Evolutionary conservation across 257 asterid species (phyloP).

Genomic region (Cynanchum wilfordii): DNA sequence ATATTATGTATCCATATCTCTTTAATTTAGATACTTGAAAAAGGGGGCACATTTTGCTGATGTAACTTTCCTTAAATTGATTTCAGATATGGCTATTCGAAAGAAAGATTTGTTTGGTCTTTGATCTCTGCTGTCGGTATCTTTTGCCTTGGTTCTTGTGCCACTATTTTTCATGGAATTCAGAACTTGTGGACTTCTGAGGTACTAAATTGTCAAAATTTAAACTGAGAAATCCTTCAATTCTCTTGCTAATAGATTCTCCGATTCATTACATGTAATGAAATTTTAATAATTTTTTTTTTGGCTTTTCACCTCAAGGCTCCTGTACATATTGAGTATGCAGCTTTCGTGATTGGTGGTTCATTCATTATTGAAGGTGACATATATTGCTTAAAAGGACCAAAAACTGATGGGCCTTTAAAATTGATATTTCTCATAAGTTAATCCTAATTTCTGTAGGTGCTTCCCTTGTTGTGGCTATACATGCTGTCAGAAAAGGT

Average conservation of each 20-base stretch:
- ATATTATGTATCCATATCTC: neutral
- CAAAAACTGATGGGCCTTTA: neutral
- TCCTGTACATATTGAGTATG: slow-evolving; percentile 87
- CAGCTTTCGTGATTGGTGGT: slow-evolving; percentile 94
- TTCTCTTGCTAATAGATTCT: neutral
- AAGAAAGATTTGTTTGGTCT: slow-evolving; percentile 98
- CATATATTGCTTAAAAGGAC: neutral
- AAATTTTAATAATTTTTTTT: neutral
- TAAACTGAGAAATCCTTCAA: slow-evolving; percentile 13
- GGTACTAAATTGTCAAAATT: slow-evolving; percentile 36
- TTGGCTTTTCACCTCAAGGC: slow-evolving; percentile 40
- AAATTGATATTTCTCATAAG: slow-evolving; percentile 9
- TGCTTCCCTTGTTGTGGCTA: slow-evolving; percentile 86
- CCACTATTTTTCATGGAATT: slow-evolving; percentile 88
- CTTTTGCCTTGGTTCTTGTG: slow-evolving; percentile 97
- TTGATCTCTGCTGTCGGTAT: slow-evolving; percentile 98
- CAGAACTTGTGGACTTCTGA: slow-evolving; percentile 85
- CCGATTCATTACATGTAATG: neutral
- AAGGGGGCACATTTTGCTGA: neutral
- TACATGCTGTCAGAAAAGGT: slow-evolving; percentile 85
- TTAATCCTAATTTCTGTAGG: slow-evolving; percentile 37
- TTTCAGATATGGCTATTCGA: slow-evolving; percentile 90
- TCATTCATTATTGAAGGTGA: slow-evolving; percentile 89
- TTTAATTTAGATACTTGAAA: neutral
- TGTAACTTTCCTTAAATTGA: slow-evolving; percentile 13